Evolutionary conservation across 1,139 yeast species (phyloP), one percentile per base, ranked within the genome.

Genomic region (Geotrichum carabidarum): DNA sequence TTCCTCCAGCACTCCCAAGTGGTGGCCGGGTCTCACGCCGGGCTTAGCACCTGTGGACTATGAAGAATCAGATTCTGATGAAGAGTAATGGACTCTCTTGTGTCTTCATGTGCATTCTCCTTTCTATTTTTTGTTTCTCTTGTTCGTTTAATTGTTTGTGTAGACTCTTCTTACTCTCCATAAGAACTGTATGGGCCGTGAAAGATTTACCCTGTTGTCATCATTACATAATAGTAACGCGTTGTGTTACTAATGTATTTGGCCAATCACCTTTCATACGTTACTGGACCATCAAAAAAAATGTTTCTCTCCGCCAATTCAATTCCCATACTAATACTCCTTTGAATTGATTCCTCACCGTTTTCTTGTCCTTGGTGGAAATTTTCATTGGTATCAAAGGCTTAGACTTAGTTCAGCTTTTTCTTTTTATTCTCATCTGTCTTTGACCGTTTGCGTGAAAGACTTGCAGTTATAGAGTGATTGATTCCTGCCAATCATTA

Each of bases 41-140:
- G 96, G 96, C 54, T 77, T 89, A 69, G 96, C 96, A 0, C 96
- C 95, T 14, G 94, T 88, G 18, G 95, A 84, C 51, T 78, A 77
- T 62, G 76, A 75, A 53, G 77, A 75, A 32, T 61, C 65, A 12
- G 68, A 63, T 18, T 60, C 63, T 53, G 57, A 48, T 40, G 41
- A 49, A 32, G 35, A 49, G 18, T 30, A 40, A 18, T 17, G 11
- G 17, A 17, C 8, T 7, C 15, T 37, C 6, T 5, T 22, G 27
- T 22, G 37, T 34, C 12, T 34, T 12, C n/a, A n/a, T n/a, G 14
- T 34, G 14, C 37, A 37, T 37, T 37, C 40, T 12, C 9, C 15
- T n/a, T 4, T n/a, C 40, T 37, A 37, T 37, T 37, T 37, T 8
- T 37, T 41, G 31, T 30, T 17, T 47, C 22, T 18, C 27, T 18